Evolutionary conservation across 1,139 yeast genomes (phyloP).

Genomic region (Chernovozyma aurita): DNA sequence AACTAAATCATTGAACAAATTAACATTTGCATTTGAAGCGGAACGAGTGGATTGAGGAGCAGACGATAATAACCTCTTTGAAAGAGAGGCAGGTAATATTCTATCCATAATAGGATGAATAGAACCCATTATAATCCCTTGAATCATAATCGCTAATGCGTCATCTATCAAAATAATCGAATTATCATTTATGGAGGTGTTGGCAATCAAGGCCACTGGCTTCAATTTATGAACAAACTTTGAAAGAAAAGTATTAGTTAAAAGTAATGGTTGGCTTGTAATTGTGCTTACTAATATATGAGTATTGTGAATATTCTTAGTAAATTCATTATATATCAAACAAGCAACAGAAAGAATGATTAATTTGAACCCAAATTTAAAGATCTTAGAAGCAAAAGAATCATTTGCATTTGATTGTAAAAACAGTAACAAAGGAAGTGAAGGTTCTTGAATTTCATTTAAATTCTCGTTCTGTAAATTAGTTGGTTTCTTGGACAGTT

Average conservation of each 20-base stretch:
- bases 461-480: not conserved
- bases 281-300: slow-evolving; percentile 31
- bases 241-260: slow-evolving; percentile 30
- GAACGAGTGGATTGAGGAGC: slow-evolving; percentile 25
- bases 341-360: slow-evolving; percentile 41
- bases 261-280: slow-evolving; percentile 27
- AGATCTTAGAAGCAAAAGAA: not conserved
- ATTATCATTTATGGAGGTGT: not conserved
- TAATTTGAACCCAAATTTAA: slow-evolving; percentile 16
- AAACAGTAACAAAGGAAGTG: not conserved
- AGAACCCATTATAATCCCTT: slow-evolving; percentile 63
- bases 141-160: slow-evolving; percentile 26
- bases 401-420: not conserved
- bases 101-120: slow-evolving; percentile 60
- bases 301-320: slow-evolving; percentile 47
- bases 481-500: not conserved
- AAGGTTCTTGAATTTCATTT: no score
- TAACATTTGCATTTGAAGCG: slow-evolving; percentile 14
- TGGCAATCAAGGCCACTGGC: slow-evolving; percentile 14
- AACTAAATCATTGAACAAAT: slow-evolving; percentile 33
- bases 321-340: slow-evolving; percentile 45
- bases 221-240: slow-evolving; percentile 28
- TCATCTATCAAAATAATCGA: slow-evolving; percentile 17
- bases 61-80: slow-evolving; percentile 25
- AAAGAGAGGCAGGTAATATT: slow-evolving; percentile 32